Conservation (phyloP, 169 alveolate genomes). For the Cystoisospora suis region DNA sequence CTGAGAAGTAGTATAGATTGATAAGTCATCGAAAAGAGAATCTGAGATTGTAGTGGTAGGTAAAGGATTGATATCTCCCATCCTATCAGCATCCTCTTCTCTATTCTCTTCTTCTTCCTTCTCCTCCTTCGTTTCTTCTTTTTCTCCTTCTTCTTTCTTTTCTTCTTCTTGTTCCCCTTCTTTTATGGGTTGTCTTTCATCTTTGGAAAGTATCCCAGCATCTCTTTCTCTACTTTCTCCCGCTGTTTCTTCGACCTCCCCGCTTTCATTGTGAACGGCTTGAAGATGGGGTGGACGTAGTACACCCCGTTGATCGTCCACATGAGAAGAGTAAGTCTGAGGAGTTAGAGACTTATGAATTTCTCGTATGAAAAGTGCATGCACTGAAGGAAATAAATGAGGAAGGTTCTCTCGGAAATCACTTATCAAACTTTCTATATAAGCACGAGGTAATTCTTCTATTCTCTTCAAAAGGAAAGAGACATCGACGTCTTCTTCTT, state of each 20-base stretch:
- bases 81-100: neutral
- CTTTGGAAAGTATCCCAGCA: too few species aligned
- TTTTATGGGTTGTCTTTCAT: too few species aligned
- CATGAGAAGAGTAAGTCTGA: neutral
- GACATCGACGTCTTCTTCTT: neutral
- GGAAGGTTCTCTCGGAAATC: constrained; percentile 23
- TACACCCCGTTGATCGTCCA: neutral
- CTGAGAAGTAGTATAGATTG: neutral
- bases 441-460: constrained; percentile 25
- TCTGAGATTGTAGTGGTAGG: neutral
- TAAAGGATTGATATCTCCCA: neutral
- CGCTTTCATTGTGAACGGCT: neutral
- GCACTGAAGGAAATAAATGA: neutral
- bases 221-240: neutral
- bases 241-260: neutral
- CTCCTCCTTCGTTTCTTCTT: too few species aligned
- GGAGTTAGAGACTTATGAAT: neutral
- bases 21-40: constrained; percentile 23
- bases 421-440: neutral
- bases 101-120: neutral
- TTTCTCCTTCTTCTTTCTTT: too few species aligned
- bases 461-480: neutral
- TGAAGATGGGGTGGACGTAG: neutral
- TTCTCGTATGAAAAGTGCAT: neutral
- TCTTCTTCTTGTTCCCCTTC: too few species aligned